A percentile compares a stretch with the other conserved stretches of the same genome.
phyloP scores from a whole-genome alignment of 2,329 filamentous ascomycete species.

The Ceratocystis destructans region DNA sequence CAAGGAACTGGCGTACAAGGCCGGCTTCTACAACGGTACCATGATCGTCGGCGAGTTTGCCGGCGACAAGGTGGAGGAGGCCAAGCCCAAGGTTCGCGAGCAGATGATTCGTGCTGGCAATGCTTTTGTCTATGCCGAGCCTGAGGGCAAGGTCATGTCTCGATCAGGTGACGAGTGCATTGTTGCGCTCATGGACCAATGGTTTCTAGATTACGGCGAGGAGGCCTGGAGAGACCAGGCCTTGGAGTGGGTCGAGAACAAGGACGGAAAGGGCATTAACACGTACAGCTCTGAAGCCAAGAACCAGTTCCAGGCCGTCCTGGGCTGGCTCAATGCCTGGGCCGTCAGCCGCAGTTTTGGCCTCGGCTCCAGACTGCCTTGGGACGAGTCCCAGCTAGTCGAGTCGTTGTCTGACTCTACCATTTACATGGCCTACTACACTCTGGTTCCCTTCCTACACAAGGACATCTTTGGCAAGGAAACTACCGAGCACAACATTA shows the following conservation, averaged over 20 bases:
- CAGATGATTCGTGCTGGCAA: conserved; percentile 61
- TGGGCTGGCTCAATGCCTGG: conserved; percentile 93
- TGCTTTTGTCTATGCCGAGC: conserved; percentile 88
- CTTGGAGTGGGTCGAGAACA: conserved; percentile 56
- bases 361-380: conserved; percentile 84
- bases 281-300: conserved; percentile 66
- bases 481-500: conserved; percentile 54
- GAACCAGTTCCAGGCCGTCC: conserved; percentile 68
- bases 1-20: conserved; percentile 93
- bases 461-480: conserved; percentile 72
- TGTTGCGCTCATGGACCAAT: conserved; percentile 85
- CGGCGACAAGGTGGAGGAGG: conserved; percentile 72
- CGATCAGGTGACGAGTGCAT: conserved; percentile 88
- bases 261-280: conserved; percentile 55
- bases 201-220: conserved; percentile 95
- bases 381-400: conserved; percentile 82
- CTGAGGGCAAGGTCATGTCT: conserved; percentile 76
- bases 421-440: conserved; percentile 79
- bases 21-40: conserved; percentile 89
- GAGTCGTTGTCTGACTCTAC: conserved; percentile 87
- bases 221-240: conserved; percentile 71
- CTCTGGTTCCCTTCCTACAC: conserved; percentile 53
- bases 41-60: conserved; percentile 81
- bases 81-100: conserved; percentile 72
- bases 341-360: conserved; percentile 86